A percentile compares a stretch with the other conserved stretches of the same genome.
phyloP scores from a whole-genome alignment of 2,329 filamentous ascomycete genomes.

The Epichloe elymi region DNA sequence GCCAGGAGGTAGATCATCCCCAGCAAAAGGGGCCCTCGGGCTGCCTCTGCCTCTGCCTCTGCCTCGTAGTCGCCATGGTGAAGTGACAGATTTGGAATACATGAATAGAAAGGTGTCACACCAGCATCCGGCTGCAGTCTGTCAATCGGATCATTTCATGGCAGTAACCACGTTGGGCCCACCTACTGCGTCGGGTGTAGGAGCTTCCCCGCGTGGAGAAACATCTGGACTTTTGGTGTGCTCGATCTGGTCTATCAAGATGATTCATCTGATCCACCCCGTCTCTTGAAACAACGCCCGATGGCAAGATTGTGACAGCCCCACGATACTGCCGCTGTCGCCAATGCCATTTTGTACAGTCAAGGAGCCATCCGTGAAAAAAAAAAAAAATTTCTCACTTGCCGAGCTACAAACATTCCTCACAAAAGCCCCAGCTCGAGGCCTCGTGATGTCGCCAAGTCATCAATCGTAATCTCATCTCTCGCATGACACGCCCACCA shows the following conservation, averaged over 20 bases:
- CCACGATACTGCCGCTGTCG: neutral
- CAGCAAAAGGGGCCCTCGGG: neutral
- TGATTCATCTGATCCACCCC: no score
- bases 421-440: slow-evolving; percentile 1
- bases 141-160: neutral
- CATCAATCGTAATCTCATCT: neutral
- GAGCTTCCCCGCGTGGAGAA: neutral
- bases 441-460: neutral
- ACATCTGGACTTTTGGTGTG: neutral
- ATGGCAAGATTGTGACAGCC: neutral
- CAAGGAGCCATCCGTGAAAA: no score
- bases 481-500: neutral
- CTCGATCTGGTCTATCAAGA: no score
- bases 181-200: no score
- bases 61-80: no score
- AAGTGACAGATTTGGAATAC: no score
- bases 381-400: no score
- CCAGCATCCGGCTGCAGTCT: no score
- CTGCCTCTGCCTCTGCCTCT: no score
- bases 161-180: no score
- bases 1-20: neutral
- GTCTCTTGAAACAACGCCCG: neutral
- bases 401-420: neutral
- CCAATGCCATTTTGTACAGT: neutral
- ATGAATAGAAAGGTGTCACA: no score